Evolutionary conservation across 2,329 filamentous ascomycete genomes (phyloP).

Genomic region (Cladosporium sp.): DNA sequence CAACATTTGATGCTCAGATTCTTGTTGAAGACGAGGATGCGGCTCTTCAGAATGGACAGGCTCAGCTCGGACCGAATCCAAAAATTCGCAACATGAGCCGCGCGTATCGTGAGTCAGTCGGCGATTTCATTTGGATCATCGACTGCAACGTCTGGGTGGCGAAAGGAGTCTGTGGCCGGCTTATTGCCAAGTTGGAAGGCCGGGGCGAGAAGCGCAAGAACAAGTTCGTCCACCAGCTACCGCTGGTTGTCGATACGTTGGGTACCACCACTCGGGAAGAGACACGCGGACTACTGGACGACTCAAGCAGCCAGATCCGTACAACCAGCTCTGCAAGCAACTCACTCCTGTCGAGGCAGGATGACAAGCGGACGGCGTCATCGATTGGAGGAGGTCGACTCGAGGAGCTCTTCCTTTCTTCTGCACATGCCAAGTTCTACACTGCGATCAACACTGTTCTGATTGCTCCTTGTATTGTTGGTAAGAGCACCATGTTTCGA

Average conservation of each 20-base stretch:
- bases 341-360: constrained; percentile 11
- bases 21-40: constrained; percentile 81
- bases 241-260: constrained; percentile 73
- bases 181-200: constrained; percentile 84
- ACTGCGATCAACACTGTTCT: constrained; percentile 91
- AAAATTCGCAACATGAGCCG: constrained; percentile 96
- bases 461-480: constrained; percentile 87
- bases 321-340: constrained; percentile 13
- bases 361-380: constrained; percentile 22
- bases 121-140: constrained; percentile 87
- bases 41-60: constrained; percentile 54
- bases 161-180: constrained; percentile 71
- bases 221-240: constrained; percentile 94
- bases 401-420: constrained; percentile 92
- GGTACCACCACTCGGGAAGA: constrained; percentile 26
- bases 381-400: constrained; percentile 68
- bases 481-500: constrained; percentile 98
- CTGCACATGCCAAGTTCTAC: constrained; percentile 95
- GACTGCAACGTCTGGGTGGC: constrained; percentile 96
- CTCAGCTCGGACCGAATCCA: constrained; percentile 79
- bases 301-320: constrained; percentile 13
- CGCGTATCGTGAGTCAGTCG: constrained; percentile 81
- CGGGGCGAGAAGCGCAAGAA: constrained; percentile 50
- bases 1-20: constrained; percentile 65
- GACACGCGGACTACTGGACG: constrained; percentile 21